These are phyloP conservation scores for Pichia sp. DNA, from an alignment of 1,139 yeast genomes.

Conservation along the genomic window DNA sequence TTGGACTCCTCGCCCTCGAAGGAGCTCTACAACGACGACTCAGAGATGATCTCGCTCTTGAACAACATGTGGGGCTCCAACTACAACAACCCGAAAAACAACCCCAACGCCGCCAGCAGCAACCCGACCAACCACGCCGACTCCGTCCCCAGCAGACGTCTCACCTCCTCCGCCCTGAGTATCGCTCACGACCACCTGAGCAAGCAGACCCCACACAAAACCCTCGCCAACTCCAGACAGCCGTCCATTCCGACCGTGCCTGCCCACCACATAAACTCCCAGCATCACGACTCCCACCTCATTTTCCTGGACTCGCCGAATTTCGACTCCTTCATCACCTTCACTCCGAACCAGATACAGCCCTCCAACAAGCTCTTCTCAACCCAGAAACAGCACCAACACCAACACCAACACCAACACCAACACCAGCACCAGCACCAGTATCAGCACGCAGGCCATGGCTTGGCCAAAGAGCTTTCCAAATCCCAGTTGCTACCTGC, in stretches of 20 bases:
- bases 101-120: too few relatives aligned
- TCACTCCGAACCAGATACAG: conserved; percentile 13
- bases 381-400: not conserved
- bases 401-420: conserved; percentile 8
- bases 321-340: conserved; percentile 11
- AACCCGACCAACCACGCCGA: not conserved
- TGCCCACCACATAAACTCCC: conserved; percentile 7
- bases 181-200: not conserved
- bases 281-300: conserved; percentile 1
- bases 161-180: not conserved
- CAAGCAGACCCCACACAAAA: conserved; percentile 5
- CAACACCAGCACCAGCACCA: conserved; percentile 7
- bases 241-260: conserved; percentile 10
- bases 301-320: conserved; percentile 12
- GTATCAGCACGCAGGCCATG: not conserved
- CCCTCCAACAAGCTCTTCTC: conserved; percentile 4
- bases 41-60: conserved; percentile 4
- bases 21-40: conserved; percentile 6
- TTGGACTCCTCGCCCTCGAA: conserved; percentile 6
- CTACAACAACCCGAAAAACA: not conserved
- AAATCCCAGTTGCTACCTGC: not conserved
- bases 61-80: conserved; percentile 2
- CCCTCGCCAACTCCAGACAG: not conserved
- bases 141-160: not conserved
- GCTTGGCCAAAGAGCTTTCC: not conserved